Evolutionary conservation across 805 yeast genomes (phyloP).

Genomic region (Wickerhamiella bombiphila): DNA sequence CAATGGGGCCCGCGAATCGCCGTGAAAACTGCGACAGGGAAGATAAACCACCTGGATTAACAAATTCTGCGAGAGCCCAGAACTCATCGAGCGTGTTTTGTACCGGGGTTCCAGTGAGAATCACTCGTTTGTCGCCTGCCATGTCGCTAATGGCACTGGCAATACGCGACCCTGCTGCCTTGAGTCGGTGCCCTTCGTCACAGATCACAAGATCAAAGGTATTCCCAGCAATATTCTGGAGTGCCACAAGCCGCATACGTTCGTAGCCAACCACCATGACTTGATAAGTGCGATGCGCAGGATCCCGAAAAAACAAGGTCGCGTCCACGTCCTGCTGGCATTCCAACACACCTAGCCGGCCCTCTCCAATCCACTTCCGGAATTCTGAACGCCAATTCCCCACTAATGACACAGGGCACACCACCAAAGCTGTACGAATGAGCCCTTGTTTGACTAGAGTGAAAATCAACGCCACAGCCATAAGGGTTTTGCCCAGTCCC

Average conservation of each 20-base stretch:
- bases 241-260: slow-evolving; percentile 39
- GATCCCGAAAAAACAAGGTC: slow-evolving; percentile 29
- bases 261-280: slow-evolving; percentile 83
- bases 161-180: slow-evolving; percentile 57
- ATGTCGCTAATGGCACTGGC: slow-evolving; percentile 46
- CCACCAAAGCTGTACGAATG: slow-evolving; percentile 51
- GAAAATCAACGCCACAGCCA: slow-evolving; percentile 74
- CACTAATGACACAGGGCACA: slow-evolving; percentile 83
- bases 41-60: slow-evolving; percentile 76
- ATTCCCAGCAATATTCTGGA: slow-evolving; percentile 9
- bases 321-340: slow-evolving; percentile 39
- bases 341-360: slow-evolving; percentile 51
- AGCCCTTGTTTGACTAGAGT: slow-evolving; percentile 40
- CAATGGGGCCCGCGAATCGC: slow-evolving; percentile 54
- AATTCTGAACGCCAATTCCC: slow-evolving; percentile 83
- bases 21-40: slow-evolving; percentile 32
- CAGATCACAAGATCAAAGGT: slow-evolving; percentile 61
- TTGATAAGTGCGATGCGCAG: slow-evolving; percentile 58
- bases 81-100: slow-evolving; percentile 85
- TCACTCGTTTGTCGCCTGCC: slow-evolving; percentile 39
- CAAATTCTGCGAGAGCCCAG: slow-evolving; percentile 62
- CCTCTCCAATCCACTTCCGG: slow-evolving; percentile 67
- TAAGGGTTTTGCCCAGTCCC: slow-evolving; percentile 89
- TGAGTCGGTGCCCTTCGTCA: slow-evolving; percentile 91
- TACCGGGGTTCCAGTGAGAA: slow-evolving; percentile 83